Percentiles rank a stretch among this genome's conserved stretches.
Conservation (phyloP, 352 stramenopile species). For the Pythium dissimile region DNA sequence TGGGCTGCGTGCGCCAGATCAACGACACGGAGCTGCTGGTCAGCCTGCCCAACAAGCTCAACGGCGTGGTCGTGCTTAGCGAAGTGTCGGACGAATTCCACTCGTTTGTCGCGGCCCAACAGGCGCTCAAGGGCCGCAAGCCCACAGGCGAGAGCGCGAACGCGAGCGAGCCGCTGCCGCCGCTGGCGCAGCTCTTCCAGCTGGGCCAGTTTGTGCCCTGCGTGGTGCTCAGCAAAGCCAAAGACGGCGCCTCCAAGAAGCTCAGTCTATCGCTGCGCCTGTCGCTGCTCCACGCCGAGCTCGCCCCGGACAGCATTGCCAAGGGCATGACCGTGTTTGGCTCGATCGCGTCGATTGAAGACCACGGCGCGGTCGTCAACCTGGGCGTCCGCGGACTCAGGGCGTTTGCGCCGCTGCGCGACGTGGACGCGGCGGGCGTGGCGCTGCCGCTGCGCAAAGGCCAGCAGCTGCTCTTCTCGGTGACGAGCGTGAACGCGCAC, state of each 20-base stretch:
- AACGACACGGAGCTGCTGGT: slow-evolving; percentile 82
- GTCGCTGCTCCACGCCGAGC: slow-evolving; percentile 81
- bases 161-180: slow-evolving; percentile 24
- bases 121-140: neutral
- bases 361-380: slow-evolving; percentile 94
- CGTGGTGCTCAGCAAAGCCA: slow-evolving; percentile 70
- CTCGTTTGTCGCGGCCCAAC: slow-evolving; percentile 22
- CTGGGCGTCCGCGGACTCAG: slow-evolving; percentile 77
- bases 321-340: slow-evolving; percentile 83
- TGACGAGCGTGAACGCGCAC: slow-evolving; percentile 72
- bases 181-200: slow-evolving; percentile 56
- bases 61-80: slow-evolving; percentile 80
- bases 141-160: slow-evolving; percentile 21
- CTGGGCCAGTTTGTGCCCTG: slow-evolving; percentile 85
- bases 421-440: slow-evolving; percentile 40
- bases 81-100: slow-evolving; percentile 84
- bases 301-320: slow-evolving; percentile 46
- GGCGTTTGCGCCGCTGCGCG: slow-evolving; percentile 73
- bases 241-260: slow-evolving; percentile 75
- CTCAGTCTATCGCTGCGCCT: slow-evolving; percentile 91
- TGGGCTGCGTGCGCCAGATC: slow-evolving; percentile 90
- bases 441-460: slow-evolving; percentile 36
- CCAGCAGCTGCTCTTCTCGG: slow-evolving; percentile 66
- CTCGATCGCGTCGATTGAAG: slow-evolving; percentile 88
- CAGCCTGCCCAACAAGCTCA: slow-evolving; percentile 92